A percentile compares a stretch with the other conserved stretches of the same genome.
phyloP scores from a whole-genome alignment of 495 filamentous ascomycete genomes.

The Penicillium canescens region DNA sequence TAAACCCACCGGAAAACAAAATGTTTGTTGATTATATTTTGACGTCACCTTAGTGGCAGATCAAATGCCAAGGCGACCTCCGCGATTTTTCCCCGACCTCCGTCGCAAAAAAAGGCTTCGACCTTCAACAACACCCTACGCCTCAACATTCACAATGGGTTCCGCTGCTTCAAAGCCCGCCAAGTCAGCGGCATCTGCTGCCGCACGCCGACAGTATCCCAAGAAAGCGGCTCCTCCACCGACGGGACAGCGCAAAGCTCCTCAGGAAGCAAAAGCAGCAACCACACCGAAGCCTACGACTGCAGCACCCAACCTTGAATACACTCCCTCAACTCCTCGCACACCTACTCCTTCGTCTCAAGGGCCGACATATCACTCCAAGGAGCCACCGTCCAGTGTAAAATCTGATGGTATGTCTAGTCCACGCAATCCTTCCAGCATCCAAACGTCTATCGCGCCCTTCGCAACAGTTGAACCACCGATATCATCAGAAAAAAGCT shows the following conservation, averaged over 20 bases:
- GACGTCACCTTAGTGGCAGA: slow-evolving; percentile 26
- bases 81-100: slow-evolving; percentile 24
- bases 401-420: slow-evolving; percentile 35
- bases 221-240: slow-evolving; percentile 42
- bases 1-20: neutral
- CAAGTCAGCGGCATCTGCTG: slow-evolving; percentile 51
- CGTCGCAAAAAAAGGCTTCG: slow-evolving; percentile 14
- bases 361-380: slow-evolving; percentile 43
- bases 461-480: neutral
- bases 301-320: slow-evolving; percentile 13
- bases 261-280: slow-evolving; percentile 13
- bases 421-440: neutral
- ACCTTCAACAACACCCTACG: slow-evolving; percentile 8
- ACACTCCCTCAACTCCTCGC: slow-evolving; percentile 29
- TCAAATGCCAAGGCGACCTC: slow-evolving; percentile 24
- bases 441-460: neutral
- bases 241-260: slow-evolving; percentile 21
- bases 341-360: slow-evolving; percentile 20
- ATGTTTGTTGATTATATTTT: slow-evolving; percentile 20
- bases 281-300: slow-evolving; percentile 15
- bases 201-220: slow-evolving; percentile 57
- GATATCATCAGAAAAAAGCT: neutral
- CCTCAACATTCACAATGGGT: slow-evolving; percentile 49
- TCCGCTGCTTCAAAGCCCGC: slow-evolving; percentile 63
- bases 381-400: slow-evolving; percentile 33